Evolutionary conservation across 1,139 yeast genomes (phyloP).

Genomic region (Chernovozyma sophiae-reginae): DNA sequence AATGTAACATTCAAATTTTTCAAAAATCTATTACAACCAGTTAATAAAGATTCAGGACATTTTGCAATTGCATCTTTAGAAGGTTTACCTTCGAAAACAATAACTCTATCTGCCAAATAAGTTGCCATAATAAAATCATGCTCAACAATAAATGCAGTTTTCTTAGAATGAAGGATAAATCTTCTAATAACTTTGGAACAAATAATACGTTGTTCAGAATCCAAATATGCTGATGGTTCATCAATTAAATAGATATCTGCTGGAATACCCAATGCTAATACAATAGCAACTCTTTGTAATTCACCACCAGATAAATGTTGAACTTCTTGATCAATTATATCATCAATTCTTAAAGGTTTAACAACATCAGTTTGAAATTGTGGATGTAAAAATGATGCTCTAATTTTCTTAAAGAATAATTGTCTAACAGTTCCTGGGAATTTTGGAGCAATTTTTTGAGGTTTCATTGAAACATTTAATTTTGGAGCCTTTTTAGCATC

Average conservation of each 20-base stretch:
- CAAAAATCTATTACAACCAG: conserved; percentile 96
- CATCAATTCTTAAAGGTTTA: conserved; percentile 90
- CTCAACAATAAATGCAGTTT: conserved; percentile 97
- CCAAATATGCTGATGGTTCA: conserved; percentile 98
- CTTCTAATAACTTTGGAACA: conserved; percentile 98
- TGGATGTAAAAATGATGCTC: conserved; percentile 90
- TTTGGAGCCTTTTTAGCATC: conserved; percentile 75
- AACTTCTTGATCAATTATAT: conserved; percentile 94
- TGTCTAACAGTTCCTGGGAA: conserved; percentile 98
- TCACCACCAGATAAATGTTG: conserved; percentile 99
- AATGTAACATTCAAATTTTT: conserved; percentile 96
- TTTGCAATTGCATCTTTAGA: conserved; percentile 79
- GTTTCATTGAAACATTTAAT: conserved; percentile 93
- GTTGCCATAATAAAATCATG: conserved; percentile 99
- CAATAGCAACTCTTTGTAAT: conserved; percentile 98
- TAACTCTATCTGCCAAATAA: conserved; percentile 95
- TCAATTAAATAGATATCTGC: conserved; percentile 96
- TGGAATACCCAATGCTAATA: conserved; percentile 85
- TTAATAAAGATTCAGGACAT: conserved; percentile 84
- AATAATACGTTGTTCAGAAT: conserved; percentile 98
- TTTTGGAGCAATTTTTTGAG: conserved; percentile 97
- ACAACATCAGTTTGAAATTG: conserved; percentile 98
- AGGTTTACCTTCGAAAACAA: conserved; percentile 95
- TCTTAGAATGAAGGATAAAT: conserved; percentile 91
- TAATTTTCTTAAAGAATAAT: conserved; percentile 90